Base-by-base conservation (phyloP, 177 flowering plant species). In the Telopea speciosissima region DNA sequence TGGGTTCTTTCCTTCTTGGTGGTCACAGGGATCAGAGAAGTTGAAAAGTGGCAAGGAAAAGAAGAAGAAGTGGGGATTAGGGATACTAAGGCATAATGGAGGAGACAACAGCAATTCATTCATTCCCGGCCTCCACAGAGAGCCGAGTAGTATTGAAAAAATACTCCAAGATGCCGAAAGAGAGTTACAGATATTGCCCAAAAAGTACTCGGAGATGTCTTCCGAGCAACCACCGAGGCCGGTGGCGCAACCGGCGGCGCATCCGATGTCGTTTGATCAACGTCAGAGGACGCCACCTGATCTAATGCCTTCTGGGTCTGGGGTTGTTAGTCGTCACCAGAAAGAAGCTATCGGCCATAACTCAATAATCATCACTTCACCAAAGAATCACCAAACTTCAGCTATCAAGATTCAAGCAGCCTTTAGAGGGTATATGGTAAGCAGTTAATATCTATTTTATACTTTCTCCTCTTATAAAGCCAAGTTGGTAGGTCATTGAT, bases 61-160 rank as follows among this genome's bases (percentile, higher is more conserved):
- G n/a, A 89, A 84, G 81, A 90, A 83, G 86, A 85, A 81, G 80
- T 88, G 89, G 79, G 88, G 88, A 28, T 66, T 83, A 17, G 88
- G 89, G 62, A 90, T 75, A 76, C 72, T 82, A 45, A 87, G 74
- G 82, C n/a, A n/a, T n/a, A 80, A 79, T 81, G 92, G 89, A 69
- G 95, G 86, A 67, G n/a, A n/a, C n/a, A n/a, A n/a, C n/a, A 65
- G 75, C 69, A 80, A 81, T 74, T 89, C 93, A 24, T 94, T 92
- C 75, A 85, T 92, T 58, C 91, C 96, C n/a, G n/a, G n/a, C 26
- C 79, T 87, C 11, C 83, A 88, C 75, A 86, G 97, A 72, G 93
- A 85, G 74, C 94, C 97, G 26, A 96, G 99, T 77, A 96, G 98
- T 70, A 83, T 96, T 64, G 98, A 96, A 79, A 89, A 93, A 78